Base-by-base conservation (phyloP, 148 eudicot species). In the Mesembryanthemum crystallinum region DNA sequence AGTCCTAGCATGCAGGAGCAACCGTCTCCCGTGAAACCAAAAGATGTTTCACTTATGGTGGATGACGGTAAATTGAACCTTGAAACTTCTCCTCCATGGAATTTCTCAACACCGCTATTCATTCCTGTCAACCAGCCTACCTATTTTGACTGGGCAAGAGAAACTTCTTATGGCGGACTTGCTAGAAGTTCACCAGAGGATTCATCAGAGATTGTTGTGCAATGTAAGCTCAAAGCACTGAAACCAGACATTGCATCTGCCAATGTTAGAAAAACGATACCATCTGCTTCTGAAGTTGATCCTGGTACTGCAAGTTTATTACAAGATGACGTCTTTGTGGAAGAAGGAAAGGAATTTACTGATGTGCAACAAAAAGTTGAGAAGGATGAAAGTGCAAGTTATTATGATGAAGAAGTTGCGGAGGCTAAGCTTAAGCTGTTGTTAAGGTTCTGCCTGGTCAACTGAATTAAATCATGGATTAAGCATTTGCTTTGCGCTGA, bases 361-460 rank as follows among this genome's bases (percentile, higher is more conserved):
- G 83, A 66, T 80, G 65, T 33, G 33, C 83, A 85, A 42, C 81
- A 77, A 35, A 71, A 83, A 74, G 76, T 80, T 80, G 80, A 80
- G 51, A 35, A 76, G 63, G 82, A 85, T 74, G 92, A 80, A 83
- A 75, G 61, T 49, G 67, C 72, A 33, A 68, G 67, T 81, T 72
- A 85, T 79, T 82, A 82, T 79, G 96, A 91, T 49, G 72, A 91
- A 83, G 92, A 91, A 88, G 88, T 84, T 61, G 87, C 89, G 37
- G 81, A 83, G 76, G 97, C 98, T 76, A 92, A 89, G 87, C 87
- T 95, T 67, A 89, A 80, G 83, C 82, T 92, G 67, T 75, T 89
- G n/a, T 42, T 95, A 32, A 91, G 97, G 99, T 92, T 73, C 76
- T 73, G 45, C 67, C 65, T 67, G 47, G 32, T 71, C n/a, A 67